These are phyloP conservation scores for Penicillium corylophilum DNA, from an alignment of 2,329 filamentous ascomycete species.

Conservation along the genomic window DNA sequence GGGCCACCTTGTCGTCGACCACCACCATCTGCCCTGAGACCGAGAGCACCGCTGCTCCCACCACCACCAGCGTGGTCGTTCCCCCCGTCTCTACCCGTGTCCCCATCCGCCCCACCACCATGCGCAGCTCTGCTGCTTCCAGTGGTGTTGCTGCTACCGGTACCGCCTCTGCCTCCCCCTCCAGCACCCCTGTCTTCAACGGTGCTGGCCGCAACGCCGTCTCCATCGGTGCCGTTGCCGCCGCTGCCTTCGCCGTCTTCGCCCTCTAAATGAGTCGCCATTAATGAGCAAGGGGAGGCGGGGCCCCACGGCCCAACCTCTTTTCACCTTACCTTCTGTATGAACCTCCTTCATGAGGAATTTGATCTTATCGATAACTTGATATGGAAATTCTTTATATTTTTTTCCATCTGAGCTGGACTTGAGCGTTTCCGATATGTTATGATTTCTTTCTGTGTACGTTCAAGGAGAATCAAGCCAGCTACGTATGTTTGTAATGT, in stretches of 20 bases:
- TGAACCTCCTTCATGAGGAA: constrained; percentile 9
- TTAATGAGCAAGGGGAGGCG: not conserved
- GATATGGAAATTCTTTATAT: constrained; percentile 7
- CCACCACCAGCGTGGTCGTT: constrained; percentile 5
- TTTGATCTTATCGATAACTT: constrained; percentile 11
- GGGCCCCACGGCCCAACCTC: not conserved
- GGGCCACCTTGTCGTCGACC: constrained; percentile 6
- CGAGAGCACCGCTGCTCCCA: constrained; percentile 14
- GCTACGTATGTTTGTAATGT: constrained; percentile 18
- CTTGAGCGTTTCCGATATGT: constrained; percentile 16
- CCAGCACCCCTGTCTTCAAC: constrained; percentile 27
- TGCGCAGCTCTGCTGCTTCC: constrained; percentile 6
- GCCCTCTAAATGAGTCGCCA: constrained; percentile 30
- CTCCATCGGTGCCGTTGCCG: constrained; percentile 37
- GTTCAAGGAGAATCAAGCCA: constrained; percentile 14
- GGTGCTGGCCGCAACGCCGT: constrained; percentile 35
- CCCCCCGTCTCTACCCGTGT: not conserved
- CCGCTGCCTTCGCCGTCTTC: constrained; percentile 35
- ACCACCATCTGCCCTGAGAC: constrained; percentile 21
- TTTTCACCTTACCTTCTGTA: constrained; percentile 11
- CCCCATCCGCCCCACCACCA: constrained; percentile 5
- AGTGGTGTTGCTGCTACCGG: constrained; percentile 6
- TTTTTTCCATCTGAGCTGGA: constrained; percentile 12
- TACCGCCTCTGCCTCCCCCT: constrained; percentile 9
- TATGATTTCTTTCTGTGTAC: constrained; percentile 9